Percentiles rank a stretch among this genome's conserved stretches.
These are phyloP conservation scores for Agrocybe pediades DNA, from an alignment of 768 basidiomycete species.

Conservation along the genomic window DNA sequence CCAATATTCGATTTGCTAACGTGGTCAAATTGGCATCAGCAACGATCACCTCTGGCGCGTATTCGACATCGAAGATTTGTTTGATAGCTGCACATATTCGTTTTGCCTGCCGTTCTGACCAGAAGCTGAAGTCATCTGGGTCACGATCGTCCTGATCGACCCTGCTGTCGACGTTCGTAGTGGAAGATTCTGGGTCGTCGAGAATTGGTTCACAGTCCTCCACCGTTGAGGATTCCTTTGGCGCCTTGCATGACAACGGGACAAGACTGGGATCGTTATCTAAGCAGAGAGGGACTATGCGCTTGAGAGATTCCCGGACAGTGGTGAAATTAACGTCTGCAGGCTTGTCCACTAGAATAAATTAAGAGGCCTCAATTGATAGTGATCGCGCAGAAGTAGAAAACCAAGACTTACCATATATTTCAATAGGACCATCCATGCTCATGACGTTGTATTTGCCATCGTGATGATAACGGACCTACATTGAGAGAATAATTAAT, in stretches of 20 bases:
- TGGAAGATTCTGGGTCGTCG: conserved; percentile 14
- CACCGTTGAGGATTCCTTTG: conserved; percentile 1
- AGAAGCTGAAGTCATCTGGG: conserved; percentile 93
- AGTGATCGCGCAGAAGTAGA: conserved; percentile 7
- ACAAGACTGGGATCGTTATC: conserved; percentile 85
- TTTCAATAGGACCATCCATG: conserved; percentile 81
- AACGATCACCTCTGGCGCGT: conserved; percentile 86
- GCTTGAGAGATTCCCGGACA: conserved; percentile 67
- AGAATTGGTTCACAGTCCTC: conserved; percentile 7
- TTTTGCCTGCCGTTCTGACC: conserved; percentile 88
- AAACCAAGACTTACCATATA: conserved; percentile 65
- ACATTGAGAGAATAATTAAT: conserved; percentile 1
- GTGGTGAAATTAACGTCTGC: conserved; percentile 59
- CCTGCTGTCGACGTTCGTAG: conserved; percentile 21
- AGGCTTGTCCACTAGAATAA: conserved; percentile 66
- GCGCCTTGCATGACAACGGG: conserved; percentile 61
- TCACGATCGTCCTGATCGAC: conserved; percentile 52
- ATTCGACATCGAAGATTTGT: conserved; percentile 86
- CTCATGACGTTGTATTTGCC: conserved; percentile 97
- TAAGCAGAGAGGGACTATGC: conserved; percentile 83
- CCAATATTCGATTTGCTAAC: conserved; percentile 80
- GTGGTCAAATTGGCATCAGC: conserved; percentile 93
- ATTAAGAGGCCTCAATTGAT: neutral
- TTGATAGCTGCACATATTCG: conserved; percentile 80
- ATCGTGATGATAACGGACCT: conserved; percentile 94